Conservation (phyloP, 257 asterid species). For the Gentiana straminea region DNA sequence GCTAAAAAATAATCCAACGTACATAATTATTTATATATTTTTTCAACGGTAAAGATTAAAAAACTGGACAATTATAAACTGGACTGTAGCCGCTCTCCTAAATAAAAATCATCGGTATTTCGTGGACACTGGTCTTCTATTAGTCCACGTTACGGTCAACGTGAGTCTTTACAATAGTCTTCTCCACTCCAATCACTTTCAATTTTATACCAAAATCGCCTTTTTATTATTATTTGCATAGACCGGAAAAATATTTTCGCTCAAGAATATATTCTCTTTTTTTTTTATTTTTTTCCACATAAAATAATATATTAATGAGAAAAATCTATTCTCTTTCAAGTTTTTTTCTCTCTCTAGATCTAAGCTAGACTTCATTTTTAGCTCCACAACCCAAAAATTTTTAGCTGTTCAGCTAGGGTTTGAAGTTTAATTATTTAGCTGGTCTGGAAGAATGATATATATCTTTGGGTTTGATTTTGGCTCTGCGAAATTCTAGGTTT, state of each 20-base stretch:
- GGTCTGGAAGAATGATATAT: neutral
- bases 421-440: neutral
- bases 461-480: constrained; percentile 2
- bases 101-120: too few relatives aligned
- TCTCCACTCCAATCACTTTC: constrained; percentile 7
- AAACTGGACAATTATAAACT: too few relatives aligned
- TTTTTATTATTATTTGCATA: too few relatives aligned
- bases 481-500: constrained; percentile 19
- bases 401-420: constrained; percentile 1
- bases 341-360: constrained; percentile 9
- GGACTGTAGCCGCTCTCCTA: too few relatives aligned
- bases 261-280: neutral
- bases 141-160: neutral
- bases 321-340: neutral
- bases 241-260: neutral
- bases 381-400: constrained; percentile 6
- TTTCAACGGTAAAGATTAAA: too few relatives aligned
- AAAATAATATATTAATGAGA: too few relatives aligned
- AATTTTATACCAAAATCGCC: too few relatives aligned
- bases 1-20: too few relatives aligned
- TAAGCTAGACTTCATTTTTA: constrained; percentile 6
- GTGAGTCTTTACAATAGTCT: constrained; percentile 18
- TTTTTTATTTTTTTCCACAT: neutral
- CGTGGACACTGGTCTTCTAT: too few relatives aligned
- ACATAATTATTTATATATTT: too few relatives aligned